Percentiles rank a stretch among this genome's conserved stretches.
phyloP scores from a whole-genome alignment of 163 green algal genomes.

The Volvox carteri region DNA sequence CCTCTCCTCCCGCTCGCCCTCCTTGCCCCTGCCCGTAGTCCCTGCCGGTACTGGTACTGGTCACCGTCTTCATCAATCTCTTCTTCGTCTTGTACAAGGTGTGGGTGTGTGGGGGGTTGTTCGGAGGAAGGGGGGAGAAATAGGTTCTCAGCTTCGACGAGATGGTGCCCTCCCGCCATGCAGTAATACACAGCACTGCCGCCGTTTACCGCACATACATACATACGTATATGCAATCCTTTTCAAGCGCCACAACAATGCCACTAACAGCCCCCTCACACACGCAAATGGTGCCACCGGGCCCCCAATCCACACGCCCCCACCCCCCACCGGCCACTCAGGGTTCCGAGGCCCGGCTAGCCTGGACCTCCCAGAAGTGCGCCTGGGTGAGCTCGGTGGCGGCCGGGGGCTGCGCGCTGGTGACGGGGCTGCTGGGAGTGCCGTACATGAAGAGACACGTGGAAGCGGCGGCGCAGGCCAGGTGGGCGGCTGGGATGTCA shows the following conservation, averaged over 20 bases:
- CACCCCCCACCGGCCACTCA: neutral
- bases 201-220: too few relatives aligned
- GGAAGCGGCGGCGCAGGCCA: neutral
- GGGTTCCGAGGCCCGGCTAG: neutral
- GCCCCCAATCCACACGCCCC: too few relatives aligned
- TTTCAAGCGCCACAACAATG: too few relatives aligned
- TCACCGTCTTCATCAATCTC: constrained; percentile 64
- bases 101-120: neutral
- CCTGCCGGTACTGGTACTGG: constrained; percentile 41
- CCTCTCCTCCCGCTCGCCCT: neutral
- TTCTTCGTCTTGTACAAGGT: constrained; percentile 57
- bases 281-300: too few relatives aligned
- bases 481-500: neutral
- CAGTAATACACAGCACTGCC: too few relatives aligned
- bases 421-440: constrained; percentile 16
- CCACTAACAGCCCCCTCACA: too few relatives aligned
- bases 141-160: too few relatives aligned
- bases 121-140: neutral
- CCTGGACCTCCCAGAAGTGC: neutral
- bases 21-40: neutral
- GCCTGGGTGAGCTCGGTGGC: constrained; percentile 20
- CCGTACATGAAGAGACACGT: constrained; percentile 5
- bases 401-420: neutral
- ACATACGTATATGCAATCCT: too few relatives aligned
- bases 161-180: neutral